Base-by-base conservation (phyloP, 192 early-diverging fungal genomes). In the Gonapodya prolifera region DNA sequence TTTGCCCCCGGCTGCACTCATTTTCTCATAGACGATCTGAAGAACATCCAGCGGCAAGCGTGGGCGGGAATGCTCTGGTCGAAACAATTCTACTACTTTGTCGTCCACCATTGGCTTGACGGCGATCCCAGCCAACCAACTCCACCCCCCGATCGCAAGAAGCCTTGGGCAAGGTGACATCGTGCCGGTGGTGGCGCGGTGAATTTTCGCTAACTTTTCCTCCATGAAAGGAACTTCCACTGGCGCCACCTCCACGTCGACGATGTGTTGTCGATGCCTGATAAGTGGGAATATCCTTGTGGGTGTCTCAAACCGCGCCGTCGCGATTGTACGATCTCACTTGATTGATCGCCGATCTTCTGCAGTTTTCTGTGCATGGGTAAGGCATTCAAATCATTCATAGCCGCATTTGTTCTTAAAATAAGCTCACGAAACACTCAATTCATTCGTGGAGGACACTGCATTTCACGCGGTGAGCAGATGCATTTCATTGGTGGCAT, bases 231-330 rank as follows among this genome's bases (percentile, higher is more conserved):
- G 23, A 36, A 36, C 34, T 74, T 69, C 23, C 77, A 83, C 2
- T 83, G 82, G 82, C 30, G 35, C 30, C 82, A 83, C 35, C 74
- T 83, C 8, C 77, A 80, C 77, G 79, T 81, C 35, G 79, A 83
- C 78, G 82, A 83, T 34, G 80, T 83, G 69, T 35, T 83, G 29
- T 36, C 33, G 8, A 81, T 83, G 79, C 82, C 82, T 1, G 82
- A 83, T 30, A 80, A 80, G 75, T 83, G 82, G 79, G 82, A 83
- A 70, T 81, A 83, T 35, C 81, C 81, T 23, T 61, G 45, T 61
- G 45, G 23, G 45, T 61, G 8, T n/a, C n/a, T n/a, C n/a, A n/a
- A n/a, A 61, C 8, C 8, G 45, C 8, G 45, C 45, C 45, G n/a
- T n/a, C n/a, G n/a, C n/a, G n/a, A n/a, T n/a, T n/a, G n/a, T n/a